Base-by-base conservation (phyloP, 176 grass and related monocot species). In the Rhynchospora tenuis region DNA sequence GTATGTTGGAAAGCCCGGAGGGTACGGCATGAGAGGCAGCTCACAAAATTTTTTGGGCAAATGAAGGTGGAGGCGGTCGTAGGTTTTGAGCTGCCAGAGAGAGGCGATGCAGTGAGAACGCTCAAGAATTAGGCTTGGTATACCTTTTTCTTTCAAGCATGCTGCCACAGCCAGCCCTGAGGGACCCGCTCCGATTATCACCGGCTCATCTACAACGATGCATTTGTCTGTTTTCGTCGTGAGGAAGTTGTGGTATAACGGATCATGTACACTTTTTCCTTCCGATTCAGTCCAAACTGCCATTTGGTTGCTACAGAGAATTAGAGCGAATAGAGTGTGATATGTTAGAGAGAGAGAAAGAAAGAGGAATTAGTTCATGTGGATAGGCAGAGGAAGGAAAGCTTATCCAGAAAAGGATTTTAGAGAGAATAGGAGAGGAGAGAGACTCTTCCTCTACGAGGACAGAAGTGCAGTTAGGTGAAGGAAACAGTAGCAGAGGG, bases 31-130 rank as follows among this genome's bases (percentile, higher is more conserved):
- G 17, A 78, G 75, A 9, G 95, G 95, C 2, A 98, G 83, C 87
- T 98, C 88, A 64, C 95, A 98, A 82, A 89, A 95, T 3, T 58
- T 83, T 68, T 93, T 95, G 22, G 95, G 92, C 3, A 98, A 87
- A 76, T 98, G 95, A 11, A 98, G 91, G 24, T 86, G 73, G n/a
- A 98, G 86, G 24, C 95, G 83, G 51, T 93, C 80, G 75, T 98
- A 98, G 4, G 95, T 93, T 85, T 90, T 92, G 78, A 93, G 88
- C 17, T 92, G 75, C 95, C 95, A 98, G 1, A 98, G 87, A 16
- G 95, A 93, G 11, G 91, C 95, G 84, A 98, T 84, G 86, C 91
- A 91, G 52, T 50, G 24, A 55, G 86, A 80, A 0, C 92, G 87
- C 85, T 98, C 95, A 6, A 98, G 86, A 54, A 98, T 48, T 70